phyloP scores from a whole-genome alignment of 176 grass and related monocot species.

The Hyparrhenia diplandra region DNA sequence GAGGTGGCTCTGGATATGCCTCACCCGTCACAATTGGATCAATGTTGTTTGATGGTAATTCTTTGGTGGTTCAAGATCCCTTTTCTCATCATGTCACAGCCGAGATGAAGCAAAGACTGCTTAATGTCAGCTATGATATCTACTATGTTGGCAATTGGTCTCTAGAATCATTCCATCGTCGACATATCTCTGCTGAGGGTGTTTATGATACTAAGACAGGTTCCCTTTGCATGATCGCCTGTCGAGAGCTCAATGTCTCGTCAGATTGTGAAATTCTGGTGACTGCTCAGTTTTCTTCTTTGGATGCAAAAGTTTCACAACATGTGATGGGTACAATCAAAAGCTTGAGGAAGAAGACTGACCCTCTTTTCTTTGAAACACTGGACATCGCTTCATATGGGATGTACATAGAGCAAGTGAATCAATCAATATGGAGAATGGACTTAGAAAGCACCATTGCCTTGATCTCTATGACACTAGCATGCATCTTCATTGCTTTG shows the following conservation, averaged over 20 bases:
- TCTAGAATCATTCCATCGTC: constrained; percentile 30
- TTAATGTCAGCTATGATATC: constrained; percentile 73
- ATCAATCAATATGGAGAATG: constrained; percentile 67
- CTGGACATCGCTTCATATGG: constrained; percentile 47
- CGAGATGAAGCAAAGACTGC: constrained; percentile 11
- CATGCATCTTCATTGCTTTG: constrained; percentile 58
- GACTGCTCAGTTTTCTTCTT: constrained; percentile 58
- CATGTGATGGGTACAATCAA: constrained; percentile 51
- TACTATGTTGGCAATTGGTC: constrained; percentile 47
- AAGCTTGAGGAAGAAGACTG: constrained; percentile 58
- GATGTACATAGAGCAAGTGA: constrained; percentile 37
- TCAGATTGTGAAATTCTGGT: constrained; percentile 61
- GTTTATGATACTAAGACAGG: constrained; percentile 67
- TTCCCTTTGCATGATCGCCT: constrained; percentile 69
- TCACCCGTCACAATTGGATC: constrained; percentile 57
- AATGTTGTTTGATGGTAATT: constrained; percentile 42
- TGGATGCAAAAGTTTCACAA: constrained; percentile 41
- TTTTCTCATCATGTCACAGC: background rate
- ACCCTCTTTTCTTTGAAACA: constrained; percentile 71
- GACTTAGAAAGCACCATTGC: constrained; percentile 78
- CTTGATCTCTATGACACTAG: constrained; percentile 66
- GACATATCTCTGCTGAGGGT: constrained; percentile 64
- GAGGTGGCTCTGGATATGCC: constrained; percentile 47
- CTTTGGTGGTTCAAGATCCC: background rate
- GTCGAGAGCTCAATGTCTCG: constrained; percentile 27